Evolutionary conservation across 331 rosid species (phyloP), one percentile per base, ranked within the genome.

Genomic region (Stylosanthes scabra): DNA sequence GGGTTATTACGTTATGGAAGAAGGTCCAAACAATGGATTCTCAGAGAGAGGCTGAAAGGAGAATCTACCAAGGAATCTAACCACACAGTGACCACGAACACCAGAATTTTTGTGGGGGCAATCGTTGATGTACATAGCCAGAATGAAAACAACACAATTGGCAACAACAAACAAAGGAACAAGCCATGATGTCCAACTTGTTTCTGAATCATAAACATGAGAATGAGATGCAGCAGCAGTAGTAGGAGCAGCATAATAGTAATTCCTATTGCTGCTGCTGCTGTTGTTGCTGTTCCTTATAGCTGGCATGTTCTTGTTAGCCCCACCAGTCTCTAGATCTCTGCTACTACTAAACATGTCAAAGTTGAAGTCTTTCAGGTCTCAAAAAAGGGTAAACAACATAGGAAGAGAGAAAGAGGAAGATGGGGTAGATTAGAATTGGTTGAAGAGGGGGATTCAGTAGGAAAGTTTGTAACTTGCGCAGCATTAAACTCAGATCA

Each of bases 21-120:
- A 91, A 72, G 99, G 93, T 0, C 97, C 99, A 16, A 94, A 84
- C 74, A 89, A 79, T 15, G 97, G 96, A 86, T 93, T 93, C 74
- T 88, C 91, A 62, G 39, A 52, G 7, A 89, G 67, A 57, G 98
- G 90, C 82, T 91, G 86, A 45, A 94, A 94, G 60, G 99, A 88
- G 70, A 94, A 84, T 14, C 86, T 72, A 5, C 88, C 89, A 0
- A 94, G 90, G 55, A 89, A 85, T 70, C 52, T 85, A 0, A 79
- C 89, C 14, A 87, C 88, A 11, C 95, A 89, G 2, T 69, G 71
- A 12, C 86, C 91, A 3, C 70, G 16, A 14, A 75, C 9, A 2
- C 14, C 65, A 28, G 15, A 10, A 78, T 80, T 72, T 50, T 81
- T 72, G 15, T 82, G 63, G 7, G 98, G 98, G 66, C 97, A 93